Evolutionary conservation across 2,329 filamentous ascomycete genomes (phyloP), one percentile per base, ranked within the genome.

Genomic region (Mycosphaerella sp.): DNA sequence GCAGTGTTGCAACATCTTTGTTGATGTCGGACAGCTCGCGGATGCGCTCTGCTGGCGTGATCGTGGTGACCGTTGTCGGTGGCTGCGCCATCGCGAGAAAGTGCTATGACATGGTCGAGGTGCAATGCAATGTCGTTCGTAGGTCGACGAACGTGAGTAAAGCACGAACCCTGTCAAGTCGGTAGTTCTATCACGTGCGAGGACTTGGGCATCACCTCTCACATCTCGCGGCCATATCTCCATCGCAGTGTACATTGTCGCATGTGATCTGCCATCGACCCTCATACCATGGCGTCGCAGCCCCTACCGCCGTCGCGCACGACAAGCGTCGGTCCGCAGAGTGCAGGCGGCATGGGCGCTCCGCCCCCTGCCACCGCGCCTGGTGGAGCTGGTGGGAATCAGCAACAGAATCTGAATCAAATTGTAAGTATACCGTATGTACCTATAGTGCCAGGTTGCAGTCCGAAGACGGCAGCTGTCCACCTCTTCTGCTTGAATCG

Each of bases 321-420:
- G 55, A 61, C 55, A 39, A 68, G 65, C 55, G 66, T 67, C 36
- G 67, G 66, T 8, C 66, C 67, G 32, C 60, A 62, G 18, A 62
- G 57, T 50, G 64, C 61, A 25, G 62, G 71, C 52, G 69, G 73
- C 41, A 70, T 70, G 54, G 71, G 67, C 55, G 68, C 72, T 4
- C 72, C 71, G 3, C 72, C 71, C 37, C 67, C 68, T 58, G 72
- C 71, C 37, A 71, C 75, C 53, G 70, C 76, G 53, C 70, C 77
- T 53, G 69, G 56, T 64, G 69, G 52, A 30, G 41, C 50, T 32
- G 48, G 18, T 27, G 55, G 55, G 70, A 84, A 89, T 71, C 89
- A 86, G 2, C 89, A 91, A 57, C 88, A 94, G 64, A 95, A 96
- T 66, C 71, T 96, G 1, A 97, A 97, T 64, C 89, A 95, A 62